Conservation (phyloP, 768 basidiomycete species). For the Amanita rubescens region DNA sequence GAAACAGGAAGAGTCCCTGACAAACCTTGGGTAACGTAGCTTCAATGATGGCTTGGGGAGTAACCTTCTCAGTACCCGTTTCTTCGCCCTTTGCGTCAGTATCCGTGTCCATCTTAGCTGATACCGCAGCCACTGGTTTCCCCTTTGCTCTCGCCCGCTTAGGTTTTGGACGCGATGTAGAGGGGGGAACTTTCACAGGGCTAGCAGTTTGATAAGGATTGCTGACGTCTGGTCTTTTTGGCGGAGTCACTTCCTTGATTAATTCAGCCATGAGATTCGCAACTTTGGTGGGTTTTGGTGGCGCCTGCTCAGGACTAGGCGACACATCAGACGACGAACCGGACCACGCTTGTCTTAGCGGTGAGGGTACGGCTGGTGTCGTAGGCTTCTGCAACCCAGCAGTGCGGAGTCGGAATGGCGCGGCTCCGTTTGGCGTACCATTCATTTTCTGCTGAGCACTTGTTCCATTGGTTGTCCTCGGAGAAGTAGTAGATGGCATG, state of each 20-base stretch:
- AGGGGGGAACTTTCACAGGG: conserved; percentile 42
- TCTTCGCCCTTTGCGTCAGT: conserved; percentile 20
- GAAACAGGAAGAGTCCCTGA: conserved; percentile 5
- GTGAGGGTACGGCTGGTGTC: conserved; percentile 62
- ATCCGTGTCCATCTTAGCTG: conserved; percentile 14
- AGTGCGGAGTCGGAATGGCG: conserved; percentile 29
- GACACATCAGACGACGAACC: conserved; percentile 30
- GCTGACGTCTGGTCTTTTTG: conserved; percentile 56
- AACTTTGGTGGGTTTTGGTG: conserved; percentile 51
- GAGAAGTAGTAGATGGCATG: conserved; percentile 17
- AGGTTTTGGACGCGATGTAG: conserved; percentile 33
- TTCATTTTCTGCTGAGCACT: conserved; percentile 1
- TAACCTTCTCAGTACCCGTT: conserved; percentile 24
- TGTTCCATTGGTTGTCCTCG: conserved; percentile 8
- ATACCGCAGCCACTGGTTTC: conserved; percentile 17
- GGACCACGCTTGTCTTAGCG: conserved; percentile 69
- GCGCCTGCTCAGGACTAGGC: conserved; percentile 24
- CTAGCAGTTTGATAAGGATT: conserved; percentile 76
- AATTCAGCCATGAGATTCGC: conserved; percentile 64
- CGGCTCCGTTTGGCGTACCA: not conserved
- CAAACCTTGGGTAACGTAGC: conserved; percentile 69
- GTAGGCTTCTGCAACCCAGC: conserved; percentile 43
- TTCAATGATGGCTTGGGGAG: conserved; percentile 67
- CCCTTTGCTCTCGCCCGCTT: conserved; percentile 37
- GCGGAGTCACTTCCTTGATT: conserved; percentile 63